Conservation (phyloP, 495 filamentous ascomycete species). For the Pyrenula aspistea region DNA sequence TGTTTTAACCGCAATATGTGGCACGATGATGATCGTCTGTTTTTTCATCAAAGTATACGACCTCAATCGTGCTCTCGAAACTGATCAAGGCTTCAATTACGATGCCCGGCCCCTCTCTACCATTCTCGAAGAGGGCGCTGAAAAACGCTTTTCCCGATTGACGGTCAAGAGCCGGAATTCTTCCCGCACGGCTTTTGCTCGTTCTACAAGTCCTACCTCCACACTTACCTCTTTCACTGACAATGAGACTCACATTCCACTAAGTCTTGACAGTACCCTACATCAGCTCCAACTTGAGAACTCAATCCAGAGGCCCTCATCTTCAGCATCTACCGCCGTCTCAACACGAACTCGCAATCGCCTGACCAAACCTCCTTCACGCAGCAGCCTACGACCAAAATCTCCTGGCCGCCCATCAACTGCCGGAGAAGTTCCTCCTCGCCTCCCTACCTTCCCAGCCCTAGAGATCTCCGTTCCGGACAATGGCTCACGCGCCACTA, state of each 20-base stretch:
- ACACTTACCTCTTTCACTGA: background rate
- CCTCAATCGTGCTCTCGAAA: constrained; percentile 36
- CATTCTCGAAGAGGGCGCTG: background rate
- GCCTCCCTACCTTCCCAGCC: background rate
- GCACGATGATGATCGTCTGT: constrained; percentile 34
- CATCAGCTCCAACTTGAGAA: background rate
- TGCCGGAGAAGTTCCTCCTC: background rate
- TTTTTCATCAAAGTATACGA: constrained; percentile 40
- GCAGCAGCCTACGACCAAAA: background rate
- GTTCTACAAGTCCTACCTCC: background rate
- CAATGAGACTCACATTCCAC: background rate
- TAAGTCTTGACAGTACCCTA: background rate
- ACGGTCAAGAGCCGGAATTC: background rate
- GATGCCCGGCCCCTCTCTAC: background rate
- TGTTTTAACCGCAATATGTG: constrained; percentile 38
- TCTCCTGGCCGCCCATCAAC: background rate
- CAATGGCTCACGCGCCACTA: background rate
- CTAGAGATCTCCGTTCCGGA: background rate
- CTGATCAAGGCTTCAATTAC: constrained; percentile 29
- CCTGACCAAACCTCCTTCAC: background rate
- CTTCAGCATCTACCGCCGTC: background rate
- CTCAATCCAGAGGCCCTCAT: background rate
- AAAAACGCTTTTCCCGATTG: background rate
- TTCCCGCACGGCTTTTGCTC: background rate
- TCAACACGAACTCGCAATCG: background rate